Evolutionary conservation across 257 asterid species (phyloP), one percentile per base, ranked within the genome.

Genomic region (Jasminum sambac): DNA sequence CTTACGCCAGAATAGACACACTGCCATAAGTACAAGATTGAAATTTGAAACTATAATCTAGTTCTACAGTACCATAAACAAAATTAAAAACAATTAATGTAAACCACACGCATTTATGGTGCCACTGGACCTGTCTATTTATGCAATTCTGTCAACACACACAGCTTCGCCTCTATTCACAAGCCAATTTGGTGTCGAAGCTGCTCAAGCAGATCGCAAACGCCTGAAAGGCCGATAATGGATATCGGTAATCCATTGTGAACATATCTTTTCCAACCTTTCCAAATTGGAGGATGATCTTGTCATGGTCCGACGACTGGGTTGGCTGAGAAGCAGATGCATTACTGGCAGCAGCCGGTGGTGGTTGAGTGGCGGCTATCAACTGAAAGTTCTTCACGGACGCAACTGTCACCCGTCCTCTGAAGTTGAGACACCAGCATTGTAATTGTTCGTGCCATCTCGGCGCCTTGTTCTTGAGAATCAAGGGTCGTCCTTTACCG

Each of bases 171-270:
- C 75, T 48, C 62, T 81, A 86, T 84, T 84, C 92, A 79, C 92
- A 88, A 55, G 95, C 95, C 84, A 88, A 76, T 74, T 88, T 88
- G 25, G 95, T 86, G 81, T 88, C 95, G 46, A 88, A 88, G 88
- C 91, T 88, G 72, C 95, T 88, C 81, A 88, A 74, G 80, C 95
- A 88, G 62, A 88, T 86, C 0, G 92, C 88, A 38, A 88, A 88
- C 16, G 95, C 95, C 80, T 88, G 91, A 74, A 86, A 86, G 0
- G 95, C 95, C 6, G 95, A 88, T 23, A 88, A 60, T 0, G 92
- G 95, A 46, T 86, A 88, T 2, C 91, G 74, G 64, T 88, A 88
- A 63, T 88, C 95, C 95, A 88, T 88, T 4, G 92, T 88, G 62
- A 88, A 88, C 85, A 82, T 79, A 59, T 88, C 95, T 50, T 86